Evolutionary conservation across 2,329 filamentous ascomycete genomes (phyloP), one percentile per base, ranked within the genome.

Genomic region (Coniochaeta sp.): DNA sequence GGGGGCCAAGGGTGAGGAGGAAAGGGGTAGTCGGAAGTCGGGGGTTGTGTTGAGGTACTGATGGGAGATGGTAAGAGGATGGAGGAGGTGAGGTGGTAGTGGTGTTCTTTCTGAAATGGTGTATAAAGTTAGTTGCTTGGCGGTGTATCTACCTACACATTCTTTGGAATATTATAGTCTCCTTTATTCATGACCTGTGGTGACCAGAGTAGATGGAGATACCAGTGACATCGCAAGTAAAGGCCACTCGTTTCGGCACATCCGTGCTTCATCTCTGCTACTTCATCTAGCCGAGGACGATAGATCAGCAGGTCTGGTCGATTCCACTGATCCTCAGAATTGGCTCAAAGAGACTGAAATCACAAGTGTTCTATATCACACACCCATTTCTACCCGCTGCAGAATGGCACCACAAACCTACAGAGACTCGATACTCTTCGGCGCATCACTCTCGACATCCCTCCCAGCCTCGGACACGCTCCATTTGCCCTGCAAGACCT

Each of bases 401-500:
- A n/a, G n/a, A 12, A 36, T 6, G 34, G 7, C 34, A 36, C 8
- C 38, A 47, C 14, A 47, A 3, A 17, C 26, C 47, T 52, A 56
- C 8, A 56, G 54, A 38, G 32, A 34, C 54, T 56, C 30, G 24
- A 56, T 56, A 16, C 54, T 56, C 7, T 6, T 24, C n/a, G 54
- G 30, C 17, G 54, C 54, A n/a, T 56, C 54, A 17, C 30, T 32
- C 12, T 24, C 32, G 3, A 56, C n/a, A 56, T 56, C 30, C 30
- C 54, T 19, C 4, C 54, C 54, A 32, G 50, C 5, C 14, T 10
- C 12, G 9, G 47, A 52, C 54, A 56, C 54, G 19, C 7, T 36
- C 54, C 54, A 56, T 19, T 19, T 14, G 24, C 80, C 80, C 62
- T 72, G 75, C 28, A 82, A 68, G 12, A 72, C 61, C 2, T 73